Evolutionary conservation across 306 rosid species (phyloP).

Genomic region (Trifolium fragiferum): DNA sequence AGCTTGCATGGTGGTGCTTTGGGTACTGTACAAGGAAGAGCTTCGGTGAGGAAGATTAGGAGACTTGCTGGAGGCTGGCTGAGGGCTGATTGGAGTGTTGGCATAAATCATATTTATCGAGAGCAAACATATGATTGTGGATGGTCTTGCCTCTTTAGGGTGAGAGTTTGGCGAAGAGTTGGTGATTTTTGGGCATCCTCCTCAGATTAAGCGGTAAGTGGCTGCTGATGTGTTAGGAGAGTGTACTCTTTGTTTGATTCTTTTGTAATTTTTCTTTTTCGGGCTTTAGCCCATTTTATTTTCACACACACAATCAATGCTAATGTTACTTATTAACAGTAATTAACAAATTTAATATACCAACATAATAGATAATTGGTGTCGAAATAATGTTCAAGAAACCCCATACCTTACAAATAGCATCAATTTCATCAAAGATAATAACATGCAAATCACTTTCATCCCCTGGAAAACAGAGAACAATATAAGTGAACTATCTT

Average conservation of each 20-base stretch:
- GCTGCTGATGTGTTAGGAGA: constrained; percentile 1
- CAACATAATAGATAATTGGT: constrained; percentile 26
- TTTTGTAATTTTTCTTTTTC: not conserved
- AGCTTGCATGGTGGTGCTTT: constrained; percentile 3
- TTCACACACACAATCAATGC: not conserved
- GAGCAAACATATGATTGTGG: not conserved
- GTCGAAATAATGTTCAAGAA: constrained; percentile 40
- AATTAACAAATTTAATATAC: constrained; percentile 32
- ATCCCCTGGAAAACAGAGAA: constrained; percentile 68
- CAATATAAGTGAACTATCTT: constrained; percentile 42
- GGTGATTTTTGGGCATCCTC: constrained; percentile 6
- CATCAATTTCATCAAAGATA: constrained; percentile 98
- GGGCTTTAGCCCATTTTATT: not conserved
- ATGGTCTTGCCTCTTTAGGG: not conserved
- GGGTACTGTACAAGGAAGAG: not conserved
- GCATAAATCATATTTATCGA: not conserved
- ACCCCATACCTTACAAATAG: constrained; percentile 88
- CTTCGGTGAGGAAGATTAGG: not conserved
- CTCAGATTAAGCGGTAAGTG: not conserved
- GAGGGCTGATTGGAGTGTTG: not conserved
- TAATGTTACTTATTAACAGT: constrained; percentile 20
- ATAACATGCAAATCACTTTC: constrained; percentile 97
- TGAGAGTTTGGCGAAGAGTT: not conserved
- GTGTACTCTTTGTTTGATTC: not conserved
- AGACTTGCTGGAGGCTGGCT: not conserved